Base-by-base conservation (phyloP, 805 yeast genomes). In the Metschnikowia koreensis region DNA sequence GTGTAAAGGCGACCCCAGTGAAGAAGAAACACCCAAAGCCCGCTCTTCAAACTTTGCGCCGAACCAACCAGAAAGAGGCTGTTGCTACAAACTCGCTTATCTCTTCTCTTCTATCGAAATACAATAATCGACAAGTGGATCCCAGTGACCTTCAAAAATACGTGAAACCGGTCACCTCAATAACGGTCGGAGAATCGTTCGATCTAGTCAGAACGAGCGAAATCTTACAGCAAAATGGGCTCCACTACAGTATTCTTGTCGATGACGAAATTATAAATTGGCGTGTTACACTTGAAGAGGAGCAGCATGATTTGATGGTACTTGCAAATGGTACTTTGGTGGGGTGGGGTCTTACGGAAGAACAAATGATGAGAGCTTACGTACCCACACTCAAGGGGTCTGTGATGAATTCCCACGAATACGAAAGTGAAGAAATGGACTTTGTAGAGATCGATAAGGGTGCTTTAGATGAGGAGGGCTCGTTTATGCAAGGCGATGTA, bases 391-490 rank as follows among this genome's bases (percentile, higher is more conserved):
- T 89, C 3, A 64, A 71, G 43, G 59, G 64, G 0, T 81, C 88
- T 1, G 79, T 70, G 2, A 56, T 54, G 12, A 67, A 66, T 42
- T 78, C 64, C 53, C 79, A 73, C 17, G 69, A 65, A 1, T 70
- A 76, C 9, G 97, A 91, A 60, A 81, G 89, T 38, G 97, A 91
- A 64, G 97, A 92, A 60, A 80, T 91, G 82, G 97, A 92, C 66
- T 91, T 73, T 66, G 71, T 87, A 11, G 88, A 83, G 50, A 64
- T 71, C 47, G 60, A 66, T 50, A 48, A 58, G 36, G 33, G 69
- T 53, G 58, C 66, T 13, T 34, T 56, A 71, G 77, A 51, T n/a
- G 50, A 55, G 33, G 60, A 60, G 31, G 70, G 71, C 17, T 69
- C 76, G 2, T 70, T 69, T 47, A 75, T 87, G 71, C 77, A 79